Evolutionary conservation across 2,329 filamentous ascomycete genomes (phyloP).

Genomic region (Trichoderma asperellum): DNA sequence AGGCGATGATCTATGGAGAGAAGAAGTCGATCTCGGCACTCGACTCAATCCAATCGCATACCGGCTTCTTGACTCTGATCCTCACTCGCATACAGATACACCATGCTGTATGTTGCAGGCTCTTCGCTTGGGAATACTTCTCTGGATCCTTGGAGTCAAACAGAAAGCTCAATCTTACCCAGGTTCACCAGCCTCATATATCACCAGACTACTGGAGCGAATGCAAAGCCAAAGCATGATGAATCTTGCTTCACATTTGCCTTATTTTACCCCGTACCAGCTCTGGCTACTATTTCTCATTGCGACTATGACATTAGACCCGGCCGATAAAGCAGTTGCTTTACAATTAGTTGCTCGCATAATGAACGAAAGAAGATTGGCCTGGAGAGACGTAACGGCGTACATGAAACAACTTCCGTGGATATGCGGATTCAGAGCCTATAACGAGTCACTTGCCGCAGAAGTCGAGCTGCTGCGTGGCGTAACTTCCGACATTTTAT

Average conservation of each 20-base stretch:
- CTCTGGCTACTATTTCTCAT: conserved; percentile 15
- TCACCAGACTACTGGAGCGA: background rate
- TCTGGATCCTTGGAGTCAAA: conserved; percentile 19
- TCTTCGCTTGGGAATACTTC: conserved; percentile 13
- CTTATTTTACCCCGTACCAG: conserved; percentile 4
- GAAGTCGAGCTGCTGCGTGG: background rate
- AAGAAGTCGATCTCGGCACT: conserved; percentile 19
- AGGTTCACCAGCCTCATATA: conserved; percentile 9
- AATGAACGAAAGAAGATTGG: conserved; percentile 1
- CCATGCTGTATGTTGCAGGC: background rate
- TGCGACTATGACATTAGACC: background rate
- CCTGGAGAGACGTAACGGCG: conserved; percentile 3
- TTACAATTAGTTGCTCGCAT: background rate
- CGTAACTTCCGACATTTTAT: background rate
- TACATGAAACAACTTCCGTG: conserved; percentile 13
- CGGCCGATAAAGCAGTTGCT: background rate
- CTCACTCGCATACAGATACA: background rate
- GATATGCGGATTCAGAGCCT: conserved; percentile 1
- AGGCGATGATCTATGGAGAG: conserved; percentile 16
- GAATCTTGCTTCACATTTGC: background rate
- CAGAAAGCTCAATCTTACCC: conserved; percentile 20
- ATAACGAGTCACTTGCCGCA: background rate
- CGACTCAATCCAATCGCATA: conserved; percentile 21
- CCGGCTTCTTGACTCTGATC: conserved; percentile 8
- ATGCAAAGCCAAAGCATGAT: background rate